A percentile compares a stretch with the other conserved stretches of the same genome.
Conservation (phyloP, 176 grass and related monocot genomes). For the Oropetium thomaeum region DNA sequence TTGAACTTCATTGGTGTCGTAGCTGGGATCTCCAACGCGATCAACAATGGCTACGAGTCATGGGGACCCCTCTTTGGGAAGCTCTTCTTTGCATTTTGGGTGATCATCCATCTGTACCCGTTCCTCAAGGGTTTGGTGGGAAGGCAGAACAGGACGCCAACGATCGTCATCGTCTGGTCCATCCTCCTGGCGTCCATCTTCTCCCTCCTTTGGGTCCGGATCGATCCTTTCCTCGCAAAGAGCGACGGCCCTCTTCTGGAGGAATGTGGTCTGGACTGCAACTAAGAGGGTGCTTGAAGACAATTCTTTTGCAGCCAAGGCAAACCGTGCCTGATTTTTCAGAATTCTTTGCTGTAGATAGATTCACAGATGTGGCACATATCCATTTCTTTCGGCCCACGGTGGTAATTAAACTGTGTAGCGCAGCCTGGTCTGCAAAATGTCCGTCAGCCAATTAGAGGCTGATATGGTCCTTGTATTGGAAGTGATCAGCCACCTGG, state of each 20-base stretch:
- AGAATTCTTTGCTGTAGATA: slow-evolving; percentile 53
- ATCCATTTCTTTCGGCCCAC: neutral
- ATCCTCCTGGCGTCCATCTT: slow-evolving; percentile 75
- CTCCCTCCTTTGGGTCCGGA: slow-evolving; percentile 58
- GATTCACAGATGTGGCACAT: slow-evolving; percentile 25
- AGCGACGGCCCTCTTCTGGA: slow-evolving; percentile 58
- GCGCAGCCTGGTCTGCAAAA: neutral
- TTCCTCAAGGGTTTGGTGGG: slow-evolving; percentile 78
- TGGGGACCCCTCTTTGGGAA: slow-evolving; percentile 74
- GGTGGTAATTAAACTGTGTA: neutral
- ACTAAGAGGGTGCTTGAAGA: slow-evolving; percentile 24
- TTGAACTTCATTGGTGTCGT: slow-evolving; percentile 67
- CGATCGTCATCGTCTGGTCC: slow-evolving; percentile 73
- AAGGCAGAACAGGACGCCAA: slow-evolving; percentile 67
- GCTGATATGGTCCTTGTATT: slow-evolving; percentile 4
- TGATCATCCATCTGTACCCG: slow-evolving; percentile 70
- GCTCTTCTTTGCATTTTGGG: slow-evolving; percentile 81
- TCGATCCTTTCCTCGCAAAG: slow-evolving; percentile 65
- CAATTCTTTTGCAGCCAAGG: neutral
- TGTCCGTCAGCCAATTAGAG: neutral
- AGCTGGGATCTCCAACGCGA: slow-evolving; percentile 64
- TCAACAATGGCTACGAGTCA: slow-evolving; percentile 73
- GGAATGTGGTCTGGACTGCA: slow-evolving; percentile 74
- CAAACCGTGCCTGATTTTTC: slow-evolving; percentile 8
- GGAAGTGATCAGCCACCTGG: neutral